Base-by-base conservation (phyloP, 78 protist genomes). In the Emiliania huxleyi region DNA sequence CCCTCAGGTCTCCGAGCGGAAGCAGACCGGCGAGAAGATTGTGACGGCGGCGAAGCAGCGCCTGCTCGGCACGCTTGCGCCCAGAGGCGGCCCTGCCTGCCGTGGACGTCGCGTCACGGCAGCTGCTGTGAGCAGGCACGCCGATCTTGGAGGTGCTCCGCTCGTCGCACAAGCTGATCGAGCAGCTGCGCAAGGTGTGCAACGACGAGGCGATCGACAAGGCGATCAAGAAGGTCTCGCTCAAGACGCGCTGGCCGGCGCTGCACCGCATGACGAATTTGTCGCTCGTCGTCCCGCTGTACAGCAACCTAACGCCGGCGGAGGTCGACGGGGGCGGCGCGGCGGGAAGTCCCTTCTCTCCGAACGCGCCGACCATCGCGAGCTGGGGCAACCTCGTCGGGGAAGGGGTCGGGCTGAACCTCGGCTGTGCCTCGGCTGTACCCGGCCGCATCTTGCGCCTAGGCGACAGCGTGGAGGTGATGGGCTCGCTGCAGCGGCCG, bases 401-500 rank as follows among this genome's bases (percentile, higher is more conserved):
- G 46, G 87, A 96, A 12, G 69, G 97, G 94, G 29, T 69, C 25
- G 96, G 98, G 12, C 87, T 97, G 89, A 96, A 93, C n/a, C n/a
- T n/a, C n/a, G n/a, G n/a, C n/a, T n/a, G n/a, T n/a, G n/a, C n/a
- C n/a, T n/a, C n/a, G n/a, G n/a, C n/a, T n/a, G n/a, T n/a, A n/a
- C n/a, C n/a, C n/a, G n/a, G n/a, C n/a, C n/a, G n/a, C n/a, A n/a
- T n/a, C n/a, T n/a, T n/a, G n/a, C n/a, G n/a, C n/a, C n/a, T n/a
- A n/a, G 96, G 8, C 2, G 96, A 95, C 87, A 25, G 40, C 8
- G 91, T 97, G 22, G 96, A 87, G 46, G 87, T 97, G 22, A 79
- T 98, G 94, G 29, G 84, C 25, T 96, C 98, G 12, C 87, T 97
- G 89, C 97, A 93, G 93, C 81, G 49, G 33, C 99, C 99, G 12